phyloP scores from a whole-genome alignment of 2,329 filamentous ascomycete species.

The Periglandula ipomoeae region DNA sequence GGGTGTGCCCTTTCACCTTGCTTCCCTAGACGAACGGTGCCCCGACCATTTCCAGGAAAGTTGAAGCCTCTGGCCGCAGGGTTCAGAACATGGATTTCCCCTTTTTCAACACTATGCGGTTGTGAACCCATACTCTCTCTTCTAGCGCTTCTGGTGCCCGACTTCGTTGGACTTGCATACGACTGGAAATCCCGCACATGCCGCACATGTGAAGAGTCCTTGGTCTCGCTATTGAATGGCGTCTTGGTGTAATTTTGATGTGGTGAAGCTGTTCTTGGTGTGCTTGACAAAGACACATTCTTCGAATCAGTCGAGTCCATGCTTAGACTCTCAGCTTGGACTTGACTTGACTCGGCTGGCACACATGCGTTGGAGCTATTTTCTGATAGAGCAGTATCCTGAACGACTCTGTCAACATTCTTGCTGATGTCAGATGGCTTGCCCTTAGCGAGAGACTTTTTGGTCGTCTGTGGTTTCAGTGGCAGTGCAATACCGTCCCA shows the following conservation, averaged over 20 bases:
- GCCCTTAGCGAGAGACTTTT: not conserved
- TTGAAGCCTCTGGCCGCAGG: not conserved
- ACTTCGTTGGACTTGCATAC: not conserved
- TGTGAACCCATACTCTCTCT: not conserved
- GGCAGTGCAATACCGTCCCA: slow-evolving; percentile 27
- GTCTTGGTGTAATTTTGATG: not conserved
- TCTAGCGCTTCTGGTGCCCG: not conserved
- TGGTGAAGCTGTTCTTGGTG: not conserved
- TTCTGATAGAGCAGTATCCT: not conserved
- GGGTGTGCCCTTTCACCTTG: not conserved
- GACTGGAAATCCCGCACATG: not conserved
- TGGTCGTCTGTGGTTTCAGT: slow-evolving; percentile 14
- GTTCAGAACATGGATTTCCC: not conserved
- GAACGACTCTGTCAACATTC: not conserved
- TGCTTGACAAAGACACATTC: slow-evolving; percentile 3
- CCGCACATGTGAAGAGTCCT: not conserved
- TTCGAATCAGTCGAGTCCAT: slow-evolving; percentile 1
- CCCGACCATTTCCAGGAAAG: slow-evolving; percentile 3
- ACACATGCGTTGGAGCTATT: not conserved
- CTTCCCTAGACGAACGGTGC: not conserved
- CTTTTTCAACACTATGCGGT: not conserved
- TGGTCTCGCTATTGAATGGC: not conserved
- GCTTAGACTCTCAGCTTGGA: not conserved
- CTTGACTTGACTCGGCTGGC: not conserved
- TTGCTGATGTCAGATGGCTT: not conserved